Conservation (phyloP, 2,329 filamentous ascomycete genomes). For the Pseudopyricularia cyperi region DNA sequence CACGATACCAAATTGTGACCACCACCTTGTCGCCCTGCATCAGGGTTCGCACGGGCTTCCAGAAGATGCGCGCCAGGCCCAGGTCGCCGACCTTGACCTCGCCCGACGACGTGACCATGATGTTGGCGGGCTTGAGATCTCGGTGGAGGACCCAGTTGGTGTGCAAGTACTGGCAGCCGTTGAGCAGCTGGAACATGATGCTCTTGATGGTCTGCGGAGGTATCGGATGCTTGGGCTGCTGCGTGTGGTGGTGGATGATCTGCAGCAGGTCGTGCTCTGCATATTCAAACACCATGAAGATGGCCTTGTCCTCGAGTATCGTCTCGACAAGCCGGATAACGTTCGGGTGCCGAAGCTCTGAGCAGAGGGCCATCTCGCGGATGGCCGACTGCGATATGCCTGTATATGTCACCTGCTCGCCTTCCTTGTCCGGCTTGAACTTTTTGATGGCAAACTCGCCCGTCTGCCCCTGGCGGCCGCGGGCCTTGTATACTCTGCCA, state of each 20-base stretch:
- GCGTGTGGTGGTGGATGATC: conserved; percentile 95
- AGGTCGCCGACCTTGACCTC: conserved; percentile 93
- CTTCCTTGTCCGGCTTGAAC: conserved; percentile 98
- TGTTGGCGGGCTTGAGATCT: conserved; percentile 95
- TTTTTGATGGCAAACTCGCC: conserved; percentile 98
- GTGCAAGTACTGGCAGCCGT: conserved; percentile 89
- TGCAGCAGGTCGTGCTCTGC: conserved; percentile 94
- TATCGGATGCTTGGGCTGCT: conserved; percentile 77
- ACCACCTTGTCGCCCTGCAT: conserved; percentile 96
- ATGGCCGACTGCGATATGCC: conserved; percentile 96
- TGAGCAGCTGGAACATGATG: conserved; percentile 90
- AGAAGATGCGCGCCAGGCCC: conserved; percentile 81
- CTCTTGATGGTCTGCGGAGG: conserved; percentile 81
- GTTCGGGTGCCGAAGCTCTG: conserved; percentile 77
- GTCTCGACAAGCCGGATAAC: conserved; percentile 88
- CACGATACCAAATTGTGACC: conserved; percentile 98
- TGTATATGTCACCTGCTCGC: conserved; percentile 86
- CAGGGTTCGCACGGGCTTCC: conserved; percentile 83
- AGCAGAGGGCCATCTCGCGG: conserved; percentile 94
- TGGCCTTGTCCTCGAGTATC: conserved; percentile 95
- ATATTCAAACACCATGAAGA: conserved; percentile 99
- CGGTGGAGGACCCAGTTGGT: conserved; percentile 95
- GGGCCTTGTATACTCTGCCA: conserved; percentile 93
- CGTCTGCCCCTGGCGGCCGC: conserved; percentile 56
- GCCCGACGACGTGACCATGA: conserved; percentile 87